These are phyloP conservation scores for Pichia deserticola DNA, from an alignment of 805 yeast genomes.

Conservation along the genomic window DNA sequence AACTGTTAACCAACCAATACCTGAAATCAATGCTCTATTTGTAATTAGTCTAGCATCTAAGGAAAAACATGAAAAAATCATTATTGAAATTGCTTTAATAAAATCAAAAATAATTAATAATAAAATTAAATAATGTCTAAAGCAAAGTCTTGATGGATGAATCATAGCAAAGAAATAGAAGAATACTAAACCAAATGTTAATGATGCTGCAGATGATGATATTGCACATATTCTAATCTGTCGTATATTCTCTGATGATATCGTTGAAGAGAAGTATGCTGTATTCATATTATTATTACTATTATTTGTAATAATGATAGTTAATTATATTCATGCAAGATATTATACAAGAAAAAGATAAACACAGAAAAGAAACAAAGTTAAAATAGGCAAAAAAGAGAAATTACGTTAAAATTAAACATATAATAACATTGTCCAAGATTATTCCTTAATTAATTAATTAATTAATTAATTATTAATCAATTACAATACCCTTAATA, in stretches of 20 bases:
- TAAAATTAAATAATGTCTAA: slow-evolving; percentile 64
- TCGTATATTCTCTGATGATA: neutral
- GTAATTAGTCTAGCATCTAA: neutral
- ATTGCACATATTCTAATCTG: slow-evolving; percentile 37
- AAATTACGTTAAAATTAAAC: no score
- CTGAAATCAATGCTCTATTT: slow-evolving; percentile 41
- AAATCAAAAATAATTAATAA: slow-evolving; percentile 67
- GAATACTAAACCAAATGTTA: slow-evolving; percentile 49
- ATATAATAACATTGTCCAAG: no score
- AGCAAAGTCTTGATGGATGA: slow-evolving; percentile 54
- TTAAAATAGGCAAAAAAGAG: no score
- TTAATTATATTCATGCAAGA: no score
- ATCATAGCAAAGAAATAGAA: slow-evolving; percentile 55
- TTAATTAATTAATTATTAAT: no score
- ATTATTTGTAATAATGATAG: no score
- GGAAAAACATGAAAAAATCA: slow-evolving; percentile 50
- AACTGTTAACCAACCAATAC: slow-evolving; percentile 77
- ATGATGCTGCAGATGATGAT: slow-evolving; percentile 41
- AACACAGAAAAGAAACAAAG: no score
- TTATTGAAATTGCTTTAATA: slow-evolving; percentile 59
- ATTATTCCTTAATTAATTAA: no score
- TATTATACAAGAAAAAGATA: no score
- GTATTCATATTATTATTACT: no score
- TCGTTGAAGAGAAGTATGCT: no score
- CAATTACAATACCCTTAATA: no score